A percentile compares a stretch with the other conserved stretches of the same genome.
These are phyloP conservation scores for Suhomyces chickasaworum DNA, from an alignment of 1,139 yeast species.

Conservation along the genomic window DNA sequence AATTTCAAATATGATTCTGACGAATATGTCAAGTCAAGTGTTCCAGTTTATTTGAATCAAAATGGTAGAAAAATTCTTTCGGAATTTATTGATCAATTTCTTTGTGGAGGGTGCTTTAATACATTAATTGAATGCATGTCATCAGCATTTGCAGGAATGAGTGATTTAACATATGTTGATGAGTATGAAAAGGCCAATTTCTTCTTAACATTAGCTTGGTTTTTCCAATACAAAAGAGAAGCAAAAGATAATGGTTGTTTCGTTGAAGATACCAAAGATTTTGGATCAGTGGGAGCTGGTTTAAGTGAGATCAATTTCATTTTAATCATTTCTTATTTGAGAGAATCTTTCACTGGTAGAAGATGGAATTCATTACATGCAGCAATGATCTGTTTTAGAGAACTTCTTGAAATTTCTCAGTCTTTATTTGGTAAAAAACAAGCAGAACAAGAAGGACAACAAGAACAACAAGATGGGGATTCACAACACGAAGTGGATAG, in stretches of 20 bases:
- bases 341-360: constrained; percentile 52
- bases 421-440: constrained; percentile 41
- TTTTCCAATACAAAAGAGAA: constrained; percentile 45
- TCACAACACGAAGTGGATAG: constrained; percentile 51
- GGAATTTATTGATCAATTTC: constrained; percentile 54
- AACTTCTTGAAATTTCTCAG: constrained; percentile 58
- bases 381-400: constrained; percentile 67
- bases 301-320: constrained; percentile 67
- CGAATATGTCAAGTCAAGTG: constrained; percentile 29
- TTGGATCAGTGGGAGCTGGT: constrained; percentile 66
- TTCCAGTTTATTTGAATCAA: constrained; percentile 14
- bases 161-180: constrained; percentile 40
- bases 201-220: constrained; percentile 73
- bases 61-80: constrained; percentile 31
- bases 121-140: constrained; percentile 58
- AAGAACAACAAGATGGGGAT: constrained; percentile 43
- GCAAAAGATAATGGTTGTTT: constrained; percentile 3
- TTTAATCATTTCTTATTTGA: constrained; percentile 57
- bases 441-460: no score
- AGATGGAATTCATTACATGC: constrained; percentile 67
- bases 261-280: constrained; percentile 41
- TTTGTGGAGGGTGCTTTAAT: constrained; percentile 77
- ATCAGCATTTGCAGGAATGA: constrained; percentile 41
- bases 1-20: constrained; percentile 50
- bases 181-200: constrained; percentile 49